These are phyloP conservation scores for Ophiocordyceps polyrhachis-furcata DNA, from an alignment of 2,329 filamentous ascomycete genomes.

Conservation along the genomic window DNA sequence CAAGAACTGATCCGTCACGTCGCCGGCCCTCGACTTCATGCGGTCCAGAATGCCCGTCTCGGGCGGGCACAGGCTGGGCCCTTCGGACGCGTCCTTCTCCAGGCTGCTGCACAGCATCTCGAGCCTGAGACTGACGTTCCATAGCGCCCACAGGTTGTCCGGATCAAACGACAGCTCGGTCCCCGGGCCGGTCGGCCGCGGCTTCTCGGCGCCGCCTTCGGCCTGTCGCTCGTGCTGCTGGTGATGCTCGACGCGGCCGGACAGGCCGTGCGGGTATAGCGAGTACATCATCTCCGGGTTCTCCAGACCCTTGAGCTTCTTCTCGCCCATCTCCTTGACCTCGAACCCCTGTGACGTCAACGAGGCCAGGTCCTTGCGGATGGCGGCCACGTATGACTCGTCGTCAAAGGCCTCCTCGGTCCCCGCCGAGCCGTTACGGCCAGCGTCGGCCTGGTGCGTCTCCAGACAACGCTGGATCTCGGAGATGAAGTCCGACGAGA, in stretches of 20 bases:
- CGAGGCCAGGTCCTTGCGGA: conserved; percentile 72
- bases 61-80: conserved; percentile 49
- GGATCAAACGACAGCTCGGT: conserved; percentile 61
- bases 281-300: conserved; percentile 93
- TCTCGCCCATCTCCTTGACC: conserved; percentile 89
- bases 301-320: conserved; percentile 89
- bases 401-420: conserved; percentile 54
- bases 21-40: conserved; percentile 48
- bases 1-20: conserved; percentile 76
- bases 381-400: conserved; percentile 54
- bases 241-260: conserved; percentile 60
- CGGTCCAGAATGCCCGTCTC: conserved; percentile 68
- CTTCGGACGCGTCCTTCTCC: conserved; percentile 43
- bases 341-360: conserved; percentile 87
- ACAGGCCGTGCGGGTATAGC: conserved; percentile 78
- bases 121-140: conserved; percentile 71
- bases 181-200: conserved; percentile 41
- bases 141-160: conserved; percentile 72
- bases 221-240: conserved; percentile 27
- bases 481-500: conserved; percentile 90
- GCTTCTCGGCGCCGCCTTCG: conserved; percentile 30
- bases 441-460: conserved; percentile 65
- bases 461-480: conserved; percentile 87
- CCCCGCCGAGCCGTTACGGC: conserved; percentile 47
- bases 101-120: conserved; percentile 86